Evolutionary conservation across 83 land plant species (phyloP).

Genomic region (Thuja plicata): DNA sequence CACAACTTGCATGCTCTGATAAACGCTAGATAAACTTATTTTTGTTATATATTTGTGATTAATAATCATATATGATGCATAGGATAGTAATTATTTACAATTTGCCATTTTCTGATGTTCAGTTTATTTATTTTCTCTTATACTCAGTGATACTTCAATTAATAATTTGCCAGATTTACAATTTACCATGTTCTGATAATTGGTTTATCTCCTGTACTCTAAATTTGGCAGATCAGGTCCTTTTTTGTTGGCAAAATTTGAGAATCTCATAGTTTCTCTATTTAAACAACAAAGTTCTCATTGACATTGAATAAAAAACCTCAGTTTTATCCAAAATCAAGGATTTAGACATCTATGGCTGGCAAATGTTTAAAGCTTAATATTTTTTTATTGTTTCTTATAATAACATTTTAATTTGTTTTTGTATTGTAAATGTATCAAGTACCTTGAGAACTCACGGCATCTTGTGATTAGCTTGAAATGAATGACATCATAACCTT

Average conservation of each 20-base stretch:
- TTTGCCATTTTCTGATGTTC: background rate
- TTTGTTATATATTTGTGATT: too few species aligned
- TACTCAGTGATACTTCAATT: background rate
- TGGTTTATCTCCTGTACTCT: background rate
- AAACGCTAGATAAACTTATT: too few species aligned
- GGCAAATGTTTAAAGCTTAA: background rate
- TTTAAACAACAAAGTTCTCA: background rate
- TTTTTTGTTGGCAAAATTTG: background rate
- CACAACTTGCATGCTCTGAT: too few species aligned
- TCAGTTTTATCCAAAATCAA: background rate
- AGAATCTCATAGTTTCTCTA: background rate
- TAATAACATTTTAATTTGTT: background rate
- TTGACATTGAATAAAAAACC: background rate
- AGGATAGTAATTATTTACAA: background rate
- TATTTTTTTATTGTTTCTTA: background rate
- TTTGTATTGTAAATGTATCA: background rate
- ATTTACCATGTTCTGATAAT: background rate
- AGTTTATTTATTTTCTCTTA: background rate
- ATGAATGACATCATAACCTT: background rate
- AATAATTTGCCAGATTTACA: background rate
- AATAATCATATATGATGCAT: background rate
- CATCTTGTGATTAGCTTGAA: background rate
- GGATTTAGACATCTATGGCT: background rate
- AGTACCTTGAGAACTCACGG: background rate
- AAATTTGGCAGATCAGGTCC: background rate